phyloP scores from a whole-genome alignment of 257 asterid genomes.

The Pogostemon cablin region DNA sequence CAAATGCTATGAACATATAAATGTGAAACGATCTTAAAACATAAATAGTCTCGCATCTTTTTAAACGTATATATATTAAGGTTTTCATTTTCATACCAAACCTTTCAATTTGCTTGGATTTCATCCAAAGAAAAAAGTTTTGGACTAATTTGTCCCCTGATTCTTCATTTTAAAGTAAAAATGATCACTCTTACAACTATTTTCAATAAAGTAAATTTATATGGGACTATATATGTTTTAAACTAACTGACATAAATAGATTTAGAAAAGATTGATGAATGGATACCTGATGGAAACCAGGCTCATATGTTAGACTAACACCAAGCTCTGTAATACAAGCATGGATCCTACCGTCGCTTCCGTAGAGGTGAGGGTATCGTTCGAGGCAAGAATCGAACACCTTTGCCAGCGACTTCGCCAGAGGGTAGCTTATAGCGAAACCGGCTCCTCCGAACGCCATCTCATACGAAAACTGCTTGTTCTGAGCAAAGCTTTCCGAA shows the following conservation, averaged over 20 bases:
- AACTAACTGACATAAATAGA: background rate
- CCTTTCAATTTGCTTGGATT: too few relatives aligned
- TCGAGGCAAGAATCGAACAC: conserved; percentile 69
- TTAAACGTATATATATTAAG: too few relatives aligned
- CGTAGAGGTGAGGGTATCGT: conserved; percentile 68
- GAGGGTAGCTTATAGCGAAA: conserved; percentile 84
- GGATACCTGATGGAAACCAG: conserved; percentile 92
- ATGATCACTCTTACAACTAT: too few relatives aligned
- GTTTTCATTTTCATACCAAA: too few relatives aligned
- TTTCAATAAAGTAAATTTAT: too few relatives aligned
- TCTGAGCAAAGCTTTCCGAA: conserved; percentile 66
- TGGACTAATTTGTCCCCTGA: too few relatives aligned
- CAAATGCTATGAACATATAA: too few relatives aligned
- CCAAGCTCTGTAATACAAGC: conserved; percentile 84
- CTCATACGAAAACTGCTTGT: conserved; percentile 53
- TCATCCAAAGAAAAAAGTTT: too few relatives aligned
- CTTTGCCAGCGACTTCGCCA: conserved; percentile 62
- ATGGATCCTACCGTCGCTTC: conserved; percentile 74
- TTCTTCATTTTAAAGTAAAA: too few relatives aligned
- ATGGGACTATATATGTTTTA: too few relatives aligned
- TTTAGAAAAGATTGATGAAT: background rate
- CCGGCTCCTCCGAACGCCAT: conserved; percentile 98
- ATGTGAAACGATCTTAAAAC: too few relatives aligned
- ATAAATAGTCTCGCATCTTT: too few relatives aligned
- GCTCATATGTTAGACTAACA: conserved; percentile 64